A percentile compares a stretch with the other conserved stretches of the same genome.
phyloP scores from a whole-genome alignment of 106 monocot species.

The Platanthera guangdongensis region DNA sequence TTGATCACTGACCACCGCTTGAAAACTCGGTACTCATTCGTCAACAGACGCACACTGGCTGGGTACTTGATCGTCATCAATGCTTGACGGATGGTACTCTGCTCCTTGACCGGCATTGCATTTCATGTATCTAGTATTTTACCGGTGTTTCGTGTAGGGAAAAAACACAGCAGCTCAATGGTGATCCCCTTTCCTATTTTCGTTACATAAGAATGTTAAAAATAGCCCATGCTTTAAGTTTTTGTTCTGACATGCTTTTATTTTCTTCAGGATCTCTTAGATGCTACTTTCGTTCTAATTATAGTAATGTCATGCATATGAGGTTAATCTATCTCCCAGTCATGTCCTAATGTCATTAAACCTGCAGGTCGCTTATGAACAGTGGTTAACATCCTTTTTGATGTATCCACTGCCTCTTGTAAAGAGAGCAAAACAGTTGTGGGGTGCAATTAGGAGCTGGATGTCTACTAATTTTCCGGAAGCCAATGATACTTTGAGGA shows the following conservation, averaged over 20 bases:
- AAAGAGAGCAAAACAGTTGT: conserved; percentile 51
- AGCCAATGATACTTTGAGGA: conserved; percentile 51
- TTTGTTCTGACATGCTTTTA: not conserved
- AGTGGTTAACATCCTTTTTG: conserved; percentile 43
- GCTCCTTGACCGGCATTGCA: too few relatives aligned
- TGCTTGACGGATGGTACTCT: too few relatives aligned
- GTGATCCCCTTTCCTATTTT: not conserved
- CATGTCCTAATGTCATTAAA: not conserved
- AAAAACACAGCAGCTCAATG: not conserved
- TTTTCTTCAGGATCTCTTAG: not conserved
- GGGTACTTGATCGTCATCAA: too few relatives aligned
- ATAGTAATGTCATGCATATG: not conserved
- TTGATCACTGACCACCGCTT: too few relatives aligned
- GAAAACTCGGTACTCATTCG: too few relatives aligned
- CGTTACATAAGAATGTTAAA: not conserved
- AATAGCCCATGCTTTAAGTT: not conserved
- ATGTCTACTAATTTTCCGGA: conserved; percentile 66
- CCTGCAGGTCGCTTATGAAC: conserved; percentile 15
- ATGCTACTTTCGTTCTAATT: not conserved
- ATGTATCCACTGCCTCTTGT: conserved; percentile 76
- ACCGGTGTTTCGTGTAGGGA: not conserved
- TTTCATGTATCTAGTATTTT: too few relatives aligned
- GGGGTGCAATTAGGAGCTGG: conserved; percentile 55
- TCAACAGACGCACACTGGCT: too few relatives aligned
- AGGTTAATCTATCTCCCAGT: not conserved